Evolutionary conservation across 2,329 filamentous ascomycete genomes (phyloP), one percentile per base, ranked within the genome.

Genomic region (Fusarium fracticaudum): DNA sequence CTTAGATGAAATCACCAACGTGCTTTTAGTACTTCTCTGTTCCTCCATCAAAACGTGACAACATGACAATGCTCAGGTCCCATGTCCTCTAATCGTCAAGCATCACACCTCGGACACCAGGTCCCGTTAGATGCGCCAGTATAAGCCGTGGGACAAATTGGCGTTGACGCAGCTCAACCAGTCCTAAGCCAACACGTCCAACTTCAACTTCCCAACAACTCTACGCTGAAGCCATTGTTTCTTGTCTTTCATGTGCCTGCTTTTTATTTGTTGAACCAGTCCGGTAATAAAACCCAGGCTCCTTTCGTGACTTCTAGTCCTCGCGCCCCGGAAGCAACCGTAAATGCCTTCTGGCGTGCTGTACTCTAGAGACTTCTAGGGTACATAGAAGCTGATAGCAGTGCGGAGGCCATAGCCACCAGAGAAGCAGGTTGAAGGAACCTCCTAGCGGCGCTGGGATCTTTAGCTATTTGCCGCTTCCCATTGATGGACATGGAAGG

Each of bases 191-290:
- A 45, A 26, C 24, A 0, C 24, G 24, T 45, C 18, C 4, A 26
- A 9, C 44, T 4, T 47, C 12, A 26, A 47, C 24, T 14, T 14
- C 24, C 24, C 11, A 8, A 26, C 18, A 47, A 20, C 18, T 1
- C 44, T 29, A 24, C 7, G 24, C 24, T 0, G 5, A 47, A 47
- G 24, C 9, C 24, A 26, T 20, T 5, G 1, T 10, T 2, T 20
- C 24, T 47, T 14, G 44, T 29, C 18, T 47, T 47, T 47, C 17
- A 24, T 45, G 17, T 14, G 8, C 6, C 0, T 20, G 17, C 3
- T 0, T 45, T 14, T 45, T 8, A 26, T 47, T 47, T 26, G 8
- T 10, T 14, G 5, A 47, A 26, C 17, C 11, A 10, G 11, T 26
- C 24, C 6, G 43, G 18, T 9, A 9, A 45, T 17, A 14, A 20